Evolutionary conservation across 371 early-diverging fungal species (phyloP), one percentile per base, ranked within the genome.

Genomic region (Mortierella sp.): DNA sequence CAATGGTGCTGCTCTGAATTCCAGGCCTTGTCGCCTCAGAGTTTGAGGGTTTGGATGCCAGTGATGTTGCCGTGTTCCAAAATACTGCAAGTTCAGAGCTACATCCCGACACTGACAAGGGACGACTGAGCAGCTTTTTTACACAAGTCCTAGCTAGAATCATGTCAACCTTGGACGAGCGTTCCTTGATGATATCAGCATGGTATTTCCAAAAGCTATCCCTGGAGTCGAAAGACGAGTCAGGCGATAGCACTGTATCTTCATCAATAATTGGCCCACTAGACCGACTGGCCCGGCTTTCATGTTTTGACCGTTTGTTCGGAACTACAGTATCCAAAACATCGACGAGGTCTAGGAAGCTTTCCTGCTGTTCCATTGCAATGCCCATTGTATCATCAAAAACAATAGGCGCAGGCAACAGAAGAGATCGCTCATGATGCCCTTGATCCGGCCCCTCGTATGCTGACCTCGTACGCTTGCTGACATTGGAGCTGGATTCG

Each of bases 1-100:
- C 37, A 9, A 37, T 37, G 9, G 37, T 9, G 9, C 37, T 37
- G 37, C 37, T 37, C 37, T 37, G 37, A 3, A 3, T 37, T 37
- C 37, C 37, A 5, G 9, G 9, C 37, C 37, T 37, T 5, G 37
- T 5, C 37, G 9, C 37, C 3, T 9, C 3, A 9, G 5, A 5
- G 37, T 9, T 9, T 37, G 37, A 37, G 9, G 37, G 3, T 9
- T 9, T 9, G 37, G 3, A 37, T 37, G 37, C 9, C 3, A 9
- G 5, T 16, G 53, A 2, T 1, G 53, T 30, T 16, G 64, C 80
- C 14, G 23, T 46, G 1, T 6, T 43, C 80, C 80, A 79, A 47
- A 79, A 79, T 0, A 26, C 30, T 2, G n/a, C 46, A 11, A 79
- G 60, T 21, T 73, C 80, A 4, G 46, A 45, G 7, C 57, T 57